Evolutionary conservation across 2,329 filamentous ascomycete genomes (phyloP).

Genomic region (Exophiala phaeomuriformis): DNA sequence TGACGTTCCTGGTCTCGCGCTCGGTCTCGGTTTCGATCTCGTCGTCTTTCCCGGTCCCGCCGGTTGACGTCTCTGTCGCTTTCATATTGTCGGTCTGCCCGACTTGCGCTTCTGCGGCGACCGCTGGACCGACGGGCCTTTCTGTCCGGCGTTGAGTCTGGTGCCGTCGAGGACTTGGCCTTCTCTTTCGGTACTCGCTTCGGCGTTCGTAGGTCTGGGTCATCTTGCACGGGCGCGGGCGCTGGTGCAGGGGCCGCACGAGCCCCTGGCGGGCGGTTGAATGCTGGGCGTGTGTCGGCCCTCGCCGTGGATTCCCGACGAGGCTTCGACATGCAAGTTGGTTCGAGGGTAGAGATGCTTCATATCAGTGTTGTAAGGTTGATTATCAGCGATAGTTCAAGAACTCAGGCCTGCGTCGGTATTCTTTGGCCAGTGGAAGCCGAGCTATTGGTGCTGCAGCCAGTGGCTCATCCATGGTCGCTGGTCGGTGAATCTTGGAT

Average conservation of each 20-base stretch:
- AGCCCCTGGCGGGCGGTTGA: constrained; percentile 28
- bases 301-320: constrained; percentile 27
- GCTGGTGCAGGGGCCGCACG: constrained; percentile 21
- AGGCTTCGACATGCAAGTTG: constrained; percentile 26
- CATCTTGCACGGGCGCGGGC: constrained; percentile 3
- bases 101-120: constrained; percentile 3
- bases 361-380: constrained; percentile 11
- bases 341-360: constrained; percentile 1
- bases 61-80: constrained; percentile 26
- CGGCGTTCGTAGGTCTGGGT: constrained; percentile 16
- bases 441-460: no score
- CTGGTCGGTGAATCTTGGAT: neutral
- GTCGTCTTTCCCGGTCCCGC: constrained; percentile 30
- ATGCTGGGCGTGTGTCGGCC: constrained; percentile 30
- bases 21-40: constrained; percentile 19
- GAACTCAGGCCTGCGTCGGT: no score
- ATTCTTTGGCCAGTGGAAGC: no score
- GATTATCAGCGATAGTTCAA: neutral
- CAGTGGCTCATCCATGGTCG: no score
- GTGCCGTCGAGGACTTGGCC: constrained; percentile 20
- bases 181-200: constrained; percentile 19
- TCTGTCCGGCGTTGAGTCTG: constrained; percentile 21
- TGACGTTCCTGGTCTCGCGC: constrained; percentile 9
- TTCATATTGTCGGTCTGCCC: constrained; percentile 30
- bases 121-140: constrained; percentile 7